Evolutionary conservation across 192 early-diverging fungal species (phyloP), one percentile per base, ranked within the genome.

Genomic region (Allomyces arbusculus): DNA sequence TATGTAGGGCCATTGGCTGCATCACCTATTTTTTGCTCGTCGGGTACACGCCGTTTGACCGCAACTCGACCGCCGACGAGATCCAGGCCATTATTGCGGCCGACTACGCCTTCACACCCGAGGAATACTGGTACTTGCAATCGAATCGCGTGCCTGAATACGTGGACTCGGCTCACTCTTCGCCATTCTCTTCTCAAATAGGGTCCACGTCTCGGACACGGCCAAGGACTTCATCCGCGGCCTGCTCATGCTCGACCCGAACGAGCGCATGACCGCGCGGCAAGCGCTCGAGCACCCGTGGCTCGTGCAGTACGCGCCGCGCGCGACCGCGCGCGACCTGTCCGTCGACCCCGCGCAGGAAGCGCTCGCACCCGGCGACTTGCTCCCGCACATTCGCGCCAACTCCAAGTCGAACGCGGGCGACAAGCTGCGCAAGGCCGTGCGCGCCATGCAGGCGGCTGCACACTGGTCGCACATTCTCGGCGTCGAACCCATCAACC

Each of bases 201-300:
- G 24, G 23, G 20, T n/a, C 16, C 16, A n/a, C 50, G 50, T 44
- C 25, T 24, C 19, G 20, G 44, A 26, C 44, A n/a, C n/a, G 20
- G 89, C 89, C 26, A 80, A 82, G 71, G 69, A 86, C 63, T 91
- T 94, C 72, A 86, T 94, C 61, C 64, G 67, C 8, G 69, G 74
- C 23, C 77, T 89, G n/a, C 73, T 94, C 69, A 77, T 78, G 1
- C 77, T 80, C 23, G 83, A 87, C 65, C 87, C 88, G n/a, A 67
- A 65, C 5, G 61, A 68, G n/a, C 81, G 91, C 12, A 79, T 88
- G 74, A 91, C 86, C 0, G 91, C 86, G 6, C 71, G 73, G 12
- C 75, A 87, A 75, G 90, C 90, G 0, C 73, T 92, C 61, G 62
- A 74, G 43, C 90, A 94, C 62, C 82, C 86, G 20, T 94, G 91